phyloP scores from a whole-genome alignment of 257 asterid genomes.

The Catharanthus roseus region DNA sequence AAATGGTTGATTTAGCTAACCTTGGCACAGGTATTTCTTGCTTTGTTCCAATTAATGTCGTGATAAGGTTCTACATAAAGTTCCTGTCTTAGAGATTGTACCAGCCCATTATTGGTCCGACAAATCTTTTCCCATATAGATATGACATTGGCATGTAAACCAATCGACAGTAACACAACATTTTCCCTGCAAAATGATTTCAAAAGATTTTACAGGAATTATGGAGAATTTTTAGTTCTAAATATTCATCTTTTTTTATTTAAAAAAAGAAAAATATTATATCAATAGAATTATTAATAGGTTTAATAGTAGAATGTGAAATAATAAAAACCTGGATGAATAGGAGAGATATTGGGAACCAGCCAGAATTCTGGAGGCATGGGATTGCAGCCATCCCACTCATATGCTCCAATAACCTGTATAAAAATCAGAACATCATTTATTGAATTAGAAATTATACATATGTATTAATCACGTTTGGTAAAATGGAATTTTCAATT shows the following conservation, averaged over 20 bases:
- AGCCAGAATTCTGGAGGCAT: slow-evolving; percentile 59
- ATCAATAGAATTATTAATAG: no score
- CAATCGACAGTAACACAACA: slow-evolving; percentile 45
- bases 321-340: slow-evolving; percentile 54
- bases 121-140: slow-evolving; percentile 52
- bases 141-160: slow-evolving; percentile 65
- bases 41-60: slow-evolving; percentile 39
- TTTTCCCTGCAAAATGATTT: slow-evolving; percentile 30
- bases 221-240: not conserved
- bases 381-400: slow-evolving; percentile 55
- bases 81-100: slow-evolving; percentile 30
- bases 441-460: no score
- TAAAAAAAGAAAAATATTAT: no score
- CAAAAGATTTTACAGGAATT: no score
- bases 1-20: slow-evolving; percentile 14
- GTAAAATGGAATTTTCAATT: no score
- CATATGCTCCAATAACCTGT: slow-evolving; percentile 46
- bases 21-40: slow-evolving; percentile 49
- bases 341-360: slow-evolving; percentile 31
- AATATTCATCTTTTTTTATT: no score
- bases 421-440: not conserved
- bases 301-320: not conserved
- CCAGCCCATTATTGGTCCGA: slow-evolving; percentile 30
- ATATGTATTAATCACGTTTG: no score
- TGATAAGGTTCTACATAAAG: slow-evolving; percentile 32